A percentile compares a stretch with the other conserved stretches of the same genome.
Evolutionary conservation across 202 grass and related monocot species (phyloP).

Genomic region (Schoenoplectus tabernaemontani): DNA sequence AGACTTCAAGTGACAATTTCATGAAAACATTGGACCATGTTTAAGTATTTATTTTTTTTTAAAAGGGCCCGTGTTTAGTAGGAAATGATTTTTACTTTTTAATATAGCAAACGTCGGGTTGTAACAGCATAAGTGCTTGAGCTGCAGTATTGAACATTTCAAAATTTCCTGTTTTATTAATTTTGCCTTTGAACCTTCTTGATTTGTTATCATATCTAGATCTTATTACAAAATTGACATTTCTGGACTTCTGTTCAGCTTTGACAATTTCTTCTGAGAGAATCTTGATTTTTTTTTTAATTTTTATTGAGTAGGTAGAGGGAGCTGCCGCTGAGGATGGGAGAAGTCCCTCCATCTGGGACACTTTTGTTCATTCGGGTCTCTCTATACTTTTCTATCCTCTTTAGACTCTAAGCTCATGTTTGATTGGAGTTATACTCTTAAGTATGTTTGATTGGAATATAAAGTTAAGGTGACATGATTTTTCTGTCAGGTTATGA

Average conservation of each 20-base stretch:
- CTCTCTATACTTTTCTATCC: background rate
- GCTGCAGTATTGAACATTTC: background rate
- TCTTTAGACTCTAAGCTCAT: too few species aligned
- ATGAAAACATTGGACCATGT: too few species aligned
- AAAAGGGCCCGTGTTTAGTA: background rate
- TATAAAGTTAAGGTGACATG: too few species aligned
- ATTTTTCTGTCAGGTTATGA: too few species aligned
- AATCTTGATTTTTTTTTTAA: background rate
- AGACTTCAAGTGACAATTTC: too few species aligned
- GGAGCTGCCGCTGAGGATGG: slow-evolving; percentile 60
- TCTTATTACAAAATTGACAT: background rate
- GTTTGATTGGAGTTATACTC: too few species aligned
- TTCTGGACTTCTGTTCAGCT: background rate
- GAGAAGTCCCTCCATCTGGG: slow-evolving; percentile 33
- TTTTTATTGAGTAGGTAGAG: slow-evolving; percentile 40
- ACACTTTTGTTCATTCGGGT: slow-evolving; percentile 59
- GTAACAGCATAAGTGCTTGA: background rate
- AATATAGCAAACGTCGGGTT: background rate
- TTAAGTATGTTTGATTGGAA: too few species aligned
- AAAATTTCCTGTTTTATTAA: background rate
- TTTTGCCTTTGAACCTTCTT: background rate
- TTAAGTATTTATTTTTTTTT: too few species aligned
- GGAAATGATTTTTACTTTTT: too few species aligned
- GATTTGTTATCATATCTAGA: background rate
- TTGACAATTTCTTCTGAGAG: background rate